Evolutionary conservation across 148 eudicot species (phyloP).

Genomic region (Amaranthus palmeri): DNA sequence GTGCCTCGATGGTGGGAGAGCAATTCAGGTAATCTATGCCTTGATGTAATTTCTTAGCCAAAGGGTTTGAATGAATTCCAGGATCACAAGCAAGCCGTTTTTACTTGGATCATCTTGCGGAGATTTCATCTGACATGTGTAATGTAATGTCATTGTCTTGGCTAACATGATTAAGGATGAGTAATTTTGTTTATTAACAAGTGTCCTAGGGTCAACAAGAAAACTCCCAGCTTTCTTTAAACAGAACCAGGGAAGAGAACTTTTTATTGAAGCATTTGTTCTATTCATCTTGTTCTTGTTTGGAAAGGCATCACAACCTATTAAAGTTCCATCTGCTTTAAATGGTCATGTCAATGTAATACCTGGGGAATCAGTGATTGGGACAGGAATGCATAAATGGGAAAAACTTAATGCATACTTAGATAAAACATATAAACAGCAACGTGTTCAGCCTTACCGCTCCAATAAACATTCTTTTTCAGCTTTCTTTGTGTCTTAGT

Average conservation of each 20-base stretch:
- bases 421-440: no score
- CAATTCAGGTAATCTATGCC: constrained; percentile 64
- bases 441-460: no score
- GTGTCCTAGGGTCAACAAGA: not conserved
- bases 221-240: not conserved
- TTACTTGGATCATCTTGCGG: not conserved
- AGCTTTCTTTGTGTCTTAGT: no score
- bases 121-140: not conserved
- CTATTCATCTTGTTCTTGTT: not conserved
- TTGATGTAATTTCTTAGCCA: not conserved
- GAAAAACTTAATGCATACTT: no score
- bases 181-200: not conserved
- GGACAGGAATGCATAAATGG: no score
- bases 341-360: no score
- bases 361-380: no score
- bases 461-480: no score
- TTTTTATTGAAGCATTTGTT: not conserved
- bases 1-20: constrained; percentile 98
- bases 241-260: no score
- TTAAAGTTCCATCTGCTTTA: no score
- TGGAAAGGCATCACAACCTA: not conserved
- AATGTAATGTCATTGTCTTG: not conserved
- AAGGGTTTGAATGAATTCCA: not conserved
- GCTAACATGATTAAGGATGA: not conserved
- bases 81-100: not conserved